Conservation (phyloP, 2,329 filamentous ascomycete species). For the Bipolaris cookei region DNA sequence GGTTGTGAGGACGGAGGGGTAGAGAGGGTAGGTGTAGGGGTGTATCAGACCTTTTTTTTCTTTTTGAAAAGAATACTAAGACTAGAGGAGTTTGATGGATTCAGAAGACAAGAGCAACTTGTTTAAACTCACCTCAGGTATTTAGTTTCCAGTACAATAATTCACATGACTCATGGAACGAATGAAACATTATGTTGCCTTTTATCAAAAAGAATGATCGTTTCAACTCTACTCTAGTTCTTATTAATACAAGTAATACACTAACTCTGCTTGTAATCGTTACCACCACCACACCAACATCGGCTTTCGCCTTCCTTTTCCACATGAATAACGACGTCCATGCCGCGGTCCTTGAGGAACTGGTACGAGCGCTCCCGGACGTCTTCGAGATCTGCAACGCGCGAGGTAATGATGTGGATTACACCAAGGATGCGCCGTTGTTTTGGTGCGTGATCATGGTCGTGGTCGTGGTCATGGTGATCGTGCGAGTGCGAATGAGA, state of each 20-base stretch:
- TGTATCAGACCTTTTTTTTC: too few relatives aligned
- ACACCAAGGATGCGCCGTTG: slow-evolving; percentile 72
- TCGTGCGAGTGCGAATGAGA: slow-evolving; percentile 9
- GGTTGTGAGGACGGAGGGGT: slow-evolving; percentile 36
- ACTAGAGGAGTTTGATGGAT: too few relatives aligned
- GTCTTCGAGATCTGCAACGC: slow-evolving; percentile 77
- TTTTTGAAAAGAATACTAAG: background rate
- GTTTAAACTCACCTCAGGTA: too few relatives aligned
- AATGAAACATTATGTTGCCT: background rate
- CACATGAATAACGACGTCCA: slow-evolving; percentile 86
- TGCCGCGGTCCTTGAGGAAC: slow-evolving; percentile 72
- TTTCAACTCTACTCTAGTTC: background rate
- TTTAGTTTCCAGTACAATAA: too few relatives aligned
- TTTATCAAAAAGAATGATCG: background rate
- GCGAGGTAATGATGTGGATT: slow-evolving; percentile 81
- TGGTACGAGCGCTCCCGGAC: slow-evolving; percentile 77
- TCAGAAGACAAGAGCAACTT: too few relatives aligned
- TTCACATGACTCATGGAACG: too few relatives aligned
- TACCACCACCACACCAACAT: slow-evolving; percentile 66
- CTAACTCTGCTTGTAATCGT: slow-evolving; percentile 12
- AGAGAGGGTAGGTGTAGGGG: background rate
- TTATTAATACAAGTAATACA: background rate
- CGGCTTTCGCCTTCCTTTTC: slow-evolving; percentile 78
- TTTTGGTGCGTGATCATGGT: slow-evolving; percentile 39
- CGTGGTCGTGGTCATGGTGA: slow-evolving; percentile 42